A percentile compares a stretch with the other conserved stretches of the same genome.
Conservation (phyloP, 1,284 basidiomycete genomes). For the Cryptococcus deneoformans region DNA sequence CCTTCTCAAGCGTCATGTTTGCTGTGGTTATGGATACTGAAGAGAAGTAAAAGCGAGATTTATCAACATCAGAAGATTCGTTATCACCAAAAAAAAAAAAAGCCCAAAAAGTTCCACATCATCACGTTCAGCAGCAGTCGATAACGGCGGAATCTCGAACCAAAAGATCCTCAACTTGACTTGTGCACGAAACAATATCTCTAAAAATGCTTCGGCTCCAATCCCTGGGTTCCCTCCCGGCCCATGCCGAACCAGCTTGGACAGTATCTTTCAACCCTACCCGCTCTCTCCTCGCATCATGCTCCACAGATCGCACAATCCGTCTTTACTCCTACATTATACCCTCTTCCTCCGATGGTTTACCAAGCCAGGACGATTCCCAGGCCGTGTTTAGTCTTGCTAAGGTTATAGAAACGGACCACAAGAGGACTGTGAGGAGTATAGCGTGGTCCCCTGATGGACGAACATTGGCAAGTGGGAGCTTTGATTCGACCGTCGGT, state of each 20-base stretch:
- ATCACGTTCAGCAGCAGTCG: background rate
- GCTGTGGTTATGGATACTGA: no score
- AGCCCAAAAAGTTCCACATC: background rate
- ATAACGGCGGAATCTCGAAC: no score
- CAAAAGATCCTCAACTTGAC: no score
- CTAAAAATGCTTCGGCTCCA: constrained; percentile 36
- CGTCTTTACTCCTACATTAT: constrained; percentile 72
- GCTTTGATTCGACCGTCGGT: constrained; percentile 90
- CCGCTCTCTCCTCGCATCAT: constrained; percentile 80
- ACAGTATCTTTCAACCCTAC: constrained; percentile 86
- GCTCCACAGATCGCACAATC: constrained; percentile 91
- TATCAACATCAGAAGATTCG: no score
- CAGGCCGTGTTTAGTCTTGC: constrained; percentile 56
- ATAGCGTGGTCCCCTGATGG: constrained; percentile 91
- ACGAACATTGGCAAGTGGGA: constrained; percentile 83
- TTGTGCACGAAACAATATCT: no score
- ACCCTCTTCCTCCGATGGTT: constrained; percentile 20
- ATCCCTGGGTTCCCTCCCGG: constrained; percentile 48
- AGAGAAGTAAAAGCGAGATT: no score
- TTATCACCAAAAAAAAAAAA: no score
- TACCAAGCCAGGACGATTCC: constrained; percentile 23
- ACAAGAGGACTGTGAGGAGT: constrained; percentile 85
- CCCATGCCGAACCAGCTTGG: constrained; percentile 87
- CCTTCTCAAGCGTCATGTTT: no score
- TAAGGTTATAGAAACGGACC: constrained; percentile 72